Conservation (phyloP, 192 early-diverging fungal genomes). For the Phlyctochytrium bullatum region DNA sequence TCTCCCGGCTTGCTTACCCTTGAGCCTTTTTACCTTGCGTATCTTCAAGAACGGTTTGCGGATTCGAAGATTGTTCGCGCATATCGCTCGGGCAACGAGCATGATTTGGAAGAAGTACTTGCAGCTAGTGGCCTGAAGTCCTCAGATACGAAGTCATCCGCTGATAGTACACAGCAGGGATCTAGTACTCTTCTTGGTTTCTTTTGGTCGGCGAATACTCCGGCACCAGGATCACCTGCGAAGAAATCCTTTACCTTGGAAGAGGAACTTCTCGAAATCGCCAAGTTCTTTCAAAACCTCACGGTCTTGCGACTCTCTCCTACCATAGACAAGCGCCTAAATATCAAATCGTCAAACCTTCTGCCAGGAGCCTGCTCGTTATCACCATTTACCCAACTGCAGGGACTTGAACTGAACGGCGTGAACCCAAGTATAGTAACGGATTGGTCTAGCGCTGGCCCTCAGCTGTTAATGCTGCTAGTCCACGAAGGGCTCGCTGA, state of each 20-base stretch:
- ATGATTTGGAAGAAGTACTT: background rate
- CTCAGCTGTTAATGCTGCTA: slow-evolving; percentile 10
- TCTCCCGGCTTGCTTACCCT: background rate
- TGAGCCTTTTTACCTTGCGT: slow-evolving; percentile 30
- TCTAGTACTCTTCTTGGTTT: slow-evolving; percentile 13
- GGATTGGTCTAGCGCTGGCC: slow-evolving; percentile 16
- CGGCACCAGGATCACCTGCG: background rate
- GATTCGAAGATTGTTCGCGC: slow-evolving; percentile 12
- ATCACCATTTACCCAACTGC: background rate
- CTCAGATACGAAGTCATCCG: slow-evolving; percentile 10
- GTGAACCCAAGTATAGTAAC: slow-evolving; percentile 6
- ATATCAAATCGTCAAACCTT: background rate
- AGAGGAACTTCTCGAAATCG: background rate
- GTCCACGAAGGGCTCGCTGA: slow-evolving; percentile 21
- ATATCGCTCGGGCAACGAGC: slow-evolving; percentile 8
- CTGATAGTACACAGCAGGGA: slow-evolving; percentile 1
- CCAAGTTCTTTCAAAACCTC: background rate
- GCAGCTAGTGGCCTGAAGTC: background rate
- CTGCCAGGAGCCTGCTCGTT: background rate
- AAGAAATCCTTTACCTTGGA: background rate
- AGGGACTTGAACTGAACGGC: background rate
- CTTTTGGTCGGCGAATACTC: slow-evolving; percentile 2
- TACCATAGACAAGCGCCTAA: background rate
- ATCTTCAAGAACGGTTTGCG: slow-evolving; percentile 11
- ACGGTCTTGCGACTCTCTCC: background rate